Conservation (phyloP, 2,329 filamentous ascomycete species). For the Leptographium wingfieldii region DNA sequence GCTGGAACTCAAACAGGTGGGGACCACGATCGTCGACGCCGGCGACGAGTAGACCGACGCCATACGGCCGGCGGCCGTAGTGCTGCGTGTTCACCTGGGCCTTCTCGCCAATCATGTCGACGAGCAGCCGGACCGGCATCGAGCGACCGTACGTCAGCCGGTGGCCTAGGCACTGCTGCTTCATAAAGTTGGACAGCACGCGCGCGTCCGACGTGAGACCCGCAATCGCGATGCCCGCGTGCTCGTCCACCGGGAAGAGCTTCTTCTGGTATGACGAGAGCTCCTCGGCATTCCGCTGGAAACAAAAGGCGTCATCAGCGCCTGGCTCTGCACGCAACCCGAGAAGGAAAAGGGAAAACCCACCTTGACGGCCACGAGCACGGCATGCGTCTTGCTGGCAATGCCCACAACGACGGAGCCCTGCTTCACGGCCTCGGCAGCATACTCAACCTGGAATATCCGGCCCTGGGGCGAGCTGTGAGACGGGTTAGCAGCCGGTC, state of each 20-base stretch:
- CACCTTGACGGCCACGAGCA: slow-evolving; percentile 94
- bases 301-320: background rate
- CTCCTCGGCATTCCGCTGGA: slow-evolving; percentile 92
- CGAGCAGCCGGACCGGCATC: slow-evolving; percentile 80
- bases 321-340: background rate
- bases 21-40: slow-evolving; percentile 90
- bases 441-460: slow-evolving; percentile 99
- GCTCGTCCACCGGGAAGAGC: slow-evolving; percentile 90
- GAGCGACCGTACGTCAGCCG: slow-evolving; percentile 92
- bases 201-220: slow-evolving; percentile 95
- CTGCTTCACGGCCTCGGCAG: slow-evolving; percentile 96
- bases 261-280: slow-evolving; percentile 99
- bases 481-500: slow-evolving; percentile 12
- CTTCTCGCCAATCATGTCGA: slow-evolving; percentile 86
- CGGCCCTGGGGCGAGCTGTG: slow-evolving; percentile 90
- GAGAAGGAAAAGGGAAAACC: slow-evolving; percentile 9
- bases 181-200: slow-evolving; percentile 99
- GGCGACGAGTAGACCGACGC: slow-evolving; percentile 82
- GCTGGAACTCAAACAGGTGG: slow-evolving; percentile 97
- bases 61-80: slow-evolving; percentile 92
- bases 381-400: slow-evolving; percentile 94
- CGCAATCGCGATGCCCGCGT: slow-evolving; percentile 89
- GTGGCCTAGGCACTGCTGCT: slow-evolving; percentile 92
- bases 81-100: slow-evolving; percentile 97
- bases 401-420: slow-evolving; percentile 95